Evolutionary conservation across 768 basidiomycete genomes (phyloP).

Genomic region (Krasilnikovozyma curviuscula): DNA sequence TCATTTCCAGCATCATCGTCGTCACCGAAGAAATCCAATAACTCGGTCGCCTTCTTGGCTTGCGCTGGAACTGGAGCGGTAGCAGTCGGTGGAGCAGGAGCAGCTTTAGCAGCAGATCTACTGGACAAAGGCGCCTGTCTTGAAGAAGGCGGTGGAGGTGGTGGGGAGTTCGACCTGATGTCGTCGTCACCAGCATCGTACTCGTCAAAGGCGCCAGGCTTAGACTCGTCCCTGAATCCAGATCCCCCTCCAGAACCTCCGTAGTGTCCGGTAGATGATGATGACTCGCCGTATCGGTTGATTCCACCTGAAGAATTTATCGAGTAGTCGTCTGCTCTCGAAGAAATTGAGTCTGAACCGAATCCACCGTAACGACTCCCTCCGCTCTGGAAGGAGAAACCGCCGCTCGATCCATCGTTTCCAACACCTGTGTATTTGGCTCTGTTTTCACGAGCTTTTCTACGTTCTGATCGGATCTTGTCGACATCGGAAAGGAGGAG

Average conservation of each 20-base stretch:
- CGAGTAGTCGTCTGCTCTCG: too few species aligned
- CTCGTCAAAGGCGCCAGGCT: constrained; percentile 49
- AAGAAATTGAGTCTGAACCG: too few species aligned
- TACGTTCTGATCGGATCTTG: constrained; percentile 64
- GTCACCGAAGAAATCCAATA: constrained; percentile 20
- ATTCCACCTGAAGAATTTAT: constrained; percentile 4
- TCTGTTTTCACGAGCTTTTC: constrained; percentile 79
- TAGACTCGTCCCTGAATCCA: constrained; percentile 38
- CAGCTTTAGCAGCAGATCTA: constrained; percentile 18
- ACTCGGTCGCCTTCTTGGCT: constrained; percentile 25
- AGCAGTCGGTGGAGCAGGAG: constrained; percentile 22
- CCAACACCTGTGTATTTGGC: constrained; percentile 77
- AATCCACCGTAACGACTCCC: constrained; percentile 49
- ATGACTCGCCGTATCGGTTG: constrained; percentile 15
- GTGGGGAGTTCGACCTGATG: constrained; percentile 31
- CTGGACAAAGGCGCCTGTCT: constrained; percentile 1
- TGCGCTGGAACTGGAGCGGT: constrained; percentile 1
- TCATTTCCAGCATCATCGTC: too few species aligned
- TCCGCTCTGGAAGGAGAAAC: constrained; percentile 10
- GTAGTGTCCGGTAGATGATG: constrained; percentile 31
- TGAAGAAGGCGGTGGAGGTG: constrained; percentile 15
- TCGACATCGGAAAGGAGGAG: constrained; percentile 82
- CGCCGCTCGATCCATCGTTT: constrained; percentile 38
- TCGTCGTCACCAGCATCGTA: constrained; percentile 89
- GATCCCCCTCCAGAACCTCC: constrained; percentile 27